Evolutionary conservation across 164 flowering plant species (phyloP).

Genomic region (Magnolia officinalis): DNA sequence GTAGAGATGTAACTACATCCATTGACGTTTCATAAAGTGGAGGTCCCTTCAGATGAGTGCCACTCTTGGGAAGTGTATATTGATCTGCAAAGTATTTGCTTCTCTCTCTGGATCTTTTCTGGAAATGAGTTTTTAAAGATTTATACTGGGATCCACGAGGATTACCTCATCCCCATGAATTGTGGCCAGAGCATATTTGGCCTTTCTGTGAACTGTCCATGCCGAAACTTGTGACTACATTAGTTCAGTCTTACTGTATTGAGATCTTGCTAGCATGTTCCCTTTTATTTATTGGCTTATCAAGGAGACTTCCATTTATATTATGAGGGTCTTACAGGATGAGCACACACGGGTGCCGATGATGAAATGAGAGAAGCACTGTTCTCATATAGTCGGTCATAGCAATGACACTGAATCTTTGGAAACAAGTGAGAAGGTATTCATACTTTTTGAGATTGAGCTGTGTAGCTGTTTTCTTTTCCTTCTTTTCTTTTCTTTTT

Average conservation of each 20-base stretch:
- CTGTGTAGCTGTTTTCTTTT: not conserved
- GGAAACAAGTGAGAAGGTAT: slow-evolving; percentile 9
- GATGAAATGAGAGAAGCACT: slow-evolving; percentile 7
- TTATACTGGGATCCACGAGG: not conserved
- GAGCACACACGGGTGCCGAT: slow-evolving; percentile 6
- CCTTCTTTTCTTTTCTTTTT: no score
- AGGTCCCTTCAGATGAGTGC: not conserved
- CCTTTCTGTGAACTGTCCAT: not conserved
- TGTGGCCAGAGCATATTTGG: not conserved
- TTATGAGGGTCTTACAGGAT: slow-evolving; percentile 8
- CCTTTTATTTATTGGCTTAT: not conserved
- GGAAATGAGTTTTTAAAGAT: not conserved
- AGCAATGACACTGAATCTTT: slow-evolving; percentile 8
- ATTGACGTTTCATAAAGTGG: not conserved
- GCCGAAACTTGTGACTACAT: not conserved
- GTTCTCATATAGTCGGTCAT: not conserved
- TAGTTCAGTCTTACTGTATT: not conserved
- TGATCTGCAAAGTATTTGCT: not conserved
- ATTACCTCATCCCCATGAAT: not conserved
- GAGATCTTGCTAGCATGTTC: not conserved
- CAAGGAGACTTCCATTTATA: not conserved
- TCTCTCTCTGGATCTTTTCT: no score
- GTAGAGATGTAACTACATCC: not conserved
- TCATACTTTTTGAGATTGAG: not conserved
- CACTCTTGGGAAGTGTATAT: not conserved